A percentile compares a stretch with the other conserved stretches of the same genome.
Evolutionary conservation across 768 basidiomycete species (phyloP).

Genomic region (Pleurotus sapidus): DNA sequence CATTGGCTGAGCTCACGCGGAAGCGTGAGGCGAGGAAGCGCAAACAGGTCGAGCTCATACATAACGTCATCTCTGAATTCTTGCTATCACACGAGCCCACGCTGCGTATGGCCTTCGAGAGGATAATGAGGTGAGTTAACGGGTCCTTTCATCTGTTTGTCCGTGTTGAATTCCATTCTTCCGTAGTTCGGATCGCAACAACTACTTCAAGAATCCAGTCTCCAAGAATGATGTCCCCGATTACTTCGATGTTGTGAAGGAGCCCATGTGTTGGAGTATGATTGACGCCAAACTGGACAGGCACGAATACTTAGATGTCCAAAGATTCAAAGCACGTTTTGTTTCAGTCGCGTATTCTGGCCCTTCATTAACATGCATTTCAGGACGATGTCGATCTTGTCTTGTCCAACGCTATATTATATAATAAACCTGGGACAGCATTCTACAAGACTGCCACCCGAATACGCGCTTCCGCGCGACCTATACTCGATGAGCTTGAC

Average conservation of each 20-base stretch:
- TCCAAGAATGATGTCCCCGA: conserved; percentile 78
- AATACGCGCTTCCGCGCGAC: conserved; percentile 42
- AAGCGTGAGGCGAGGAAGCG: conserved; percentile 85
- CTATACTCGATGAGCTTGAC: conserved; percentile 43
- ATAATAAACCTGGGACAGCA: conserved; percentile 74
- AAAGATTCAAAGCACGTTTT: conserved; percentile 56
- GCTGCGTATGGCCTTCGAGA: conserved; percentile 65
- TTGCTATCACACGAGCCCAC: conserved; percentile 66
- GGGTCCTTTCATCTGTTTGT: background rate
- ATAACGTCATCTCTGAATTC: conserved; percentile 56
- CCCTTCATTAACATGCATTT: background rate
- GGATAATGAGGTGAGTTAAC: conserved; percentile 60
- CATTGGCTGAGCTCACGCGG: conserved; percentile 61
- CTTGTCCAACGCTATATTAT: conserved; percentile 78
- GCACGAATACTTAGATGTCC: conserved; percentile 78
- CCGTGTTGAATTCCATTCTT: conserved; percentile 6
- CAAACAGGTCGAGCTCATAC: conserved; percentile 61
- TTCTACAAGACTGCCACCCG: conserved; percentile 69
- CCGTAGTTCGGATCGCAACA: conserved; percentile 67
- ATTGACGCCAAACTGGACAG: conserved; percentile 82
- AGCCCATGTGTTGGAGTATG: conserved; percentile 85
- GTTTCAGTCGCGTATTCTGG: background rate
- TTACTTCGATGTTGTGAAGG: conserved; percentile 83
- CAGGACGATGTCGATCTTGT: conserved; percentile 85
- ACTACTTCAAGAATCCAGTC: conserved; percentile 83